These are phyloP conservation scores for Suillus variegatus DNA, from an alignment of 768 basidiomycete genomes.

Conservation along the genomic window DNA sequence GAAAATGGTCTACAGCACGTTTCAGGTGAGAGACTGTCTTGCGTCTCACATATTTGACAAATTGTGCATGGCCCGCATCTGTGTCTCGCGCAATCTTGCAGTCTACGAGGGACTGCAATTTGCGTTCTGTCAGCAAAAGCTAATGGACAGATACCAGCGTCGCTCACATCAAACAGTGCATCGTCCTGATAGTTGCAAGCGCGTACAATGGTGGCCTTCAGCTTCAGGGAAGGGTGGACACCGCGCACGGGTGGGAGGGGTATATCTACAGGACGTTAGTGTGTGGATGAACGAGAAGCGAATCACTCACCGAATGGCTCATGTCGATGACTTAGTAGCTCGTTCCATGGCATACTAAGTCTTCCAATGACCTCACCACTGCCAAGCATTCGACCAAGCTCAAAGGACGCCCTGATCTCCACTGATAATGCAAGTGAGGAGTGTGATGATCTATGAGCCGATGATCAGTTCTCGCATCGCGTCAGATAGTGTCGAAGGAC, in stretches of 20 bases:
- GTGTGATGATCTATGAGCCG: not conserved
- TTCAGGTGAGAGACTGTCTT: not conserved
- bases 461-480: not conserved
- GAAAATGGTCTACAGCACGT: not conserved
- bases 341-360: not conserved
- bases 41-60: not conserved
- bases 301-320: not conserved
- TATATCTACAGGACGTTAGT: not conserved
- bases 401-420: not conserved
- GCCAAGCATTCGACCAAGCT: not conserved
- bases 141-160: not conserved
- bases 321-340: not conserved
- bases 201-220: not conserved
- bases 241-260: not conserved
- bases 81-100: not conserved
- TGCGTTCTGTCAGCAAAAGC: not conserved
- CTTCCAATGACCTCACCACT: not conserved
- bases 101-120: not conserved
- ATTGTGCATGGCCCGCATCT: not conserved
- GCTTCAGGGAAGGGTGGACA: not conserved
- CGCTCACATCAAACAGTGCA: not conserved
- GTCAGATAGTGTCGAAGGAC: not conserved
- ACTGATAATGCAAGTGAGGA: not conserved
- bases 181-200: not conserved
- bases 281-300: not conserved